phyloP scores from a whole-genome alignment of 2,329 filamentous ascomycete genomes.

The Immersiporthe knoxdaviesiana region DNA sequence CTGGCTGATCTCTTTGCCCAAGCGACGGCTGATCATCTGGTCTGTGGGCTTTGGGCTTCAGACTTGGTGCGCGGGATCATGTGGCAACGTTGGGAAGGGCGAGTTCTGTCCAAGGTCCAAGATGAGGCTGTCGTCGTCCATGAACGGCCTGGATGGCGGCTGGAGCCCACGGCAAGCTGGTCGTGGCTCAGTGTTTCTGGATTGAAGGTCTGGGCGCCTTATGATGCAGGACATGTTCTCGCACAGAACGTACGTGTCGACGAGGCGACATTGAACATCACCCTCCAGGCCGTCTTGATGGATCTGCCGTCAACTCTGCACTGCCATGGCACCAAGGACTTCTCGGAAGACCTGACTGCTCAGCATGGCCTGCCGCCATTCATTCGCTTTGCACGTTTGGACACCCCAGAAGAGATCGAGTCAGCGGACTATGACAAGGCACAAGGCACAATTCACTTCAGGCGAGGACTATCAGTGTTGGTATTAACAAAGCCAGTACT shows the following conservation, averaged over 20 bases:
- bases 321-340: background rate
- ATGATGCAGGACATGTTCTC: background rate
- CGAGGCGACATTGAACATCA: background rate
- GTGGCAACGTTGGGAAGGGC: background rate
- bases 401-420: background rate
- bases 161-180: background rate
- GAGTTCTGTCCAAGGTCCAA: background rate
- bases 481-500: background rate
- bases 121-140: too few relatives aligned
- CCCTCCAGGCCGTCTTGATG: background rate
- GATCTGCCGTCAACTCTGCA: background rate
- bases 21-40: background rate
- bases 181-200: background rate
- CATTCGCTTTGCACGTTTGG: background rate
- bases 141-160: background rate
- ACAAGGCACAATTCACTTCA: background rate
- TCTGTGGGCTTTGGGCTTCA: slow-evolving; percentile 4
- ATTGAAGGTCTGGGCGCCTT: background rate
- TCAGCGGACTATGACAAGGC: background rate
- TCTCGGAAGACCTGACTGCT: background rate
- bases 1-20: background rate
- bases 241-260: background rate
- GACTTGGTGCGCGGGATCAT: background rate
- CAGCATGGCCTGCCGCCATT: background rate
- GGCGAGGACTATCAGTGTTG: background rate